phyloP scores from a whole-genome alignment of 495 filamentous ascomycete species.

The Penicillium lagena region DNA sequence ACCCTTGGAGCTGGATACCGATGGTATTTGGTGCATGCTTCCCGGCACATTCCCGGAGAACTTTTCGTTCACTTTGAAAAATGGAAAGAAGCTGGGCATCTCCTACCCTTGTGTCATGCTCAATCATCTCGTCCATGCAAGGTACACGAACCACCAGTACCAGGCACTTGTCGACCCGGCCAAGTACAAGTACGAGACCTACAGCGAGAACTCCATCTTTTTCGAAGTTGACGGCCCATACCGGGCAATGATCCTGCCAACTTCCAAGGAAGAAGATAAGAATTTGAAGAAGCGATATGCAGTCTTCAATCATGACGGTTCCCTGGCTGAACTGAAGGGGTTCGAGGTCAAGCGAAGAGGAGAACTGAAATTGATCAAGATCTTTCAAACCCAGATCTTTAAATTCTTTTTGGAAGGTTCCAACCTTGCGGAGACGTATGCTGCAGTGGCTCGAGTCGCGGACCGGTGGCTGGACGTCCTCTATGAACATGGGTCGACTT shows the following conservation, averaged over 20 bases:
- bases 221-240: slow-evolving; percentile 99
- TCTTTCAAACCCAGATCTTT: slow-evolving; percentile 98
- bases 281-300: slow-evolving; percentile 99
- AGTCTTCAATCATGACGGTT: slow-evolving; percentile 97
- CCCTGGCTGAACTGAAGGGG: slow-evolving; percentile 92
- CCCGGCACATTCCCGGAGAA: slow-evolving; percentile 96
- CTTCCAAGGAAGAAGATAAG: slow-evolving; percentile 97
- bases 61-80: slow-evolving; percentile 87
- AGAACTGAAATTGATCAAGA: slow-evolving; percentile 99
- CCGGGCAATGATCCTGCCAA: slow-evolving; percentile 93
- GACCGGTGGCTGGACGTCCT: slow-evolving; percentile 95
- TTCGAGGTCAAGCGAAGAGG: slow-evolving; percentile 98
- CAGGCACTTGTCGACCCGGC: slow-evolving; percentile 75
- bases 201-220: slow-evolving; percentile 98
- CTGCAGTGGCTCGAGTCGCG: slow-evolving; percentile 87
- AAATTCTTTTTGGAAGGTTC: slow-evolving; percentile 94
- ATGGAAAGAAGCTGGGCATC: slow-evolving; percentile 89
- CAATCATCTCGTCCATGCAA: slow-evolving; percentile 92
- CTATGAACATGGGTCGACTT: slow-evolving; percentile 72
- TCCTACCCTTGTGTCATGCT: slow-evolving; percentile 99
- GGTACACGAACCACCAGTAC: slow-evolving; percentile 97
- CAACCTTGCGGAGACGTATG: slow-evolving; percentile 83
- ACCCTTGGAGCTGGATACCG: slow-evolving; percentile 95
- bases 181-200: slow-evolving; percentile 84
- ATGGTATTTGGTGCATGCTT: slow-evolving; percentile 99